Conservation (phyloP, 768 basidiomycete genomes). For the Trametes cingulata region DNA sequence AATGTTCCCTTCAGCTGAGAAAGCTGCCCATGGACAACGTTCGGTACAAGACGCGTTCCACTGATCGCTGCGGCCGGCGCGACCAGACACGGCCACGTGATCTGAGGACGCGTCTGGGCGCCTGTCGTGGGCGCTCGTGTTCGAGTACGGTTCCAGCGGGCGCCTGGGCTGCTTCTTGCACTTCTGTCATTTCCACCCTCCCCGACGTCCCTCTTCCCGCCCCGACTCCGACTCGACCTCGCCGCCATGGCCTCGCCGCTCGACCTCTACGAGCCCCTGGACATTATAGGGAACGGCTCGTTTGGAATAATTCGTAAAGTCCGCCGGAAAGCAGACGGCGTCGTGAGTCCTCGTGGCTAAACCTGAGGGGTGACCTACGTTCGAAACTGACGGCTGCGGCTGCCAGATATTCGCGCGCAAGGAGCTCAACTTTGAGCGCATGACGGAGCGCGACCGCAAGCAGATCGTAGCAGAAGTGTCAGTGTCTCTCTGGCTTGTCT, state of each 20-base stretch:
- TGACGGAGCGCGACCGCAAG: conserved; percentile 94
- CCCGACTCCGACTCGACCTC: not conserved
- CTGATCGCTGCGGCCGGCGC: no score
- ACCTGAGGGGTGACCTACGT: not conserved
- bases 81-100: conserved; percentile 15
- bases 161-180: conserved; percentile 3
- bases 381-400: conserved; percentile 6
- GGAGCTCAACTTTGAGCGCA: conserved; percentile 96
- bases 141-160: conserved; percentile 4
- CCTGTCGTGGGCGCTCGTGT: conserved; percentile 14
- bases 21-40: no score
- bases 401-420: conserved; percentile 82
- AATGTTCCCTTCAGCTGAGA: no score
- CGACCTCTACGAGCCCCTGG: conserved; percentile 82
- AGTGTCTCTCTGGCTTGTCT: conserved; percentile 33
- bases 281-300: conserved; percentile 94
- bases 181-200: conserved; percentile 11
- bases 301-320: conserved; percentile 99
- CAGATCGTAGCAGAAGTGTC: conserved; percentile 99
- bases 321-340: conserved; percentile 76
- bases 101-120: conserved; percentile 8
- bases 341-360: conserved; percentile 50
- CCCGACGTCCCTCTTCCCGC: not conserved
- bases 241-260: conserved; percentile 43
- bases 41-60: no score